Evolutionary conservation across 2,329 filamentous ascomycete genomes (phyloP), one percentile per base, ranked within the genome.

Genomic region (Cadophora sp.): DNA sequence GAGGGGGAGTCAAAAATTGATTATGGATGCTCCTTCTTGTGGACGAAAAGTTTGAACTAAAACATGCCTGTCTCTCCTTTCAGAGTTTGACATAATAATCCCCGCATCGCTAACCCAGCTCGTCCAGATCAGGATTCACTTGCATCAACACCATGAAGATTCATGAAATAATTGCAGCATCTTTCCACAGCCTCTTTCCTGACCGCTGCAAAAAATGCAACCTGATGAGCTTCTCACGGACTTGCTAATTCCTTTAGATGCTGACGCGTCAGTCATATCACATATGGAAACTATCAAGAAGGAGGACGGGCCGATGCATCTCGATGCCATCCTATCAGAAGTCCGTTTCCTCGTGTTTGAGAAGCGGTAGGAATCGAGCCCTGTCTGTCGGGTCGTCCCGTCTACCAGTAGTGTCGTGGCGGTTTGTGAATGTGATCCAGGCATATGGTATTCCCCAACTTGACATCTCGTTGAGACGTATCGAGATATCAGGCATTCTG

Each of bases 361-460:
- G n/a, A n/a, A 12, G 19, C 27, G 50, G 22, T 56, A 48, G 31
- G 40, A 56, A 22, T 26, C 29, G 50, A 22, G 51, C 62, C 24
- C 51, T 50, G 27, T 59, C 50, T 59, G 19, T 58, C 63, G 63
- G 63, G 24, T 65, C 63, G 51, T 65, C 51, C 63, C 63, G 63
- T 59, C 24, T 40, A 48, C 43, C 43, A n/a, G n/a, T 48, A 31
- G 58, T 46, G 58, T 60, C 37, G 58, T 43, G 40, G 12, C 14
- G 24, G 43, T 46, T 46, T 46, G 40, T 5, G 27, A 58, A 37
- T 31, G 27, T 4, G 16, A 31, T 55, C 40, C 40, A 43, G 37
- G 40, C 40, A 16, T 19, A 43, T 43, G 40, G 40, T 16, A 43
- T 43, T 43, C 16, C 5, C 40, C 40, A 43, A 16, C 12, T 43